phyloP scores from a whole-genome alignment of 2,329 filamentous ascomycete genomes.

The Cladosporium phlei region DNA sequence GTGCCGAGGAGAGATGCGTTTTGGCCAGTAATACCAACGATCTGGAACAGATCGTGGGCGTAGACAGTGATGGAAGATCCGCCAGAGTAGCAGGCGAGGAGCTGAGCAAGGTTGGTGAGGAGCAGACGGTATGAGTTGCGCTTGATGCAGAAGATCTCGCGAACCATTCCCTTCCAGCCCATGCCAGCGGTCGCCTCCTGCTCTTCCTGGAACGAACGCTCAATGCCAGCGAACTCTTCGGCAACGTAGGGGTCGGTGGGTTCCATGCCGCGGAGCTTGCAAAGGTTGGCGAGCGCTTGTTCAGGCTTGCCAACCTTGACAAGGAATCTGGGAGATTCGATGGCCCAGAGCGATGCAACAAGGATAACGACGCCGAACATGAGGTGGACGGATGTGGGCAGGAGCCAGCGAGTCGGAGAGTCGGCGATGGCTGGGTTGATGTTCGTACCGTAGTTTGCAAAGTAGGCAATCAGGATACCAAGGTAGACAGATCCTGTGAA shows the following conservation, averaged over 20 bases:
- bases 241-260: slow-evolving; percentile 54
- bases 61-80: slow-evolving; percentile 71
- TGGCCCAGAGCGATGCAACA: slow-evolving; percentile 57
- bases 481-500: slow-evolving; percentile 65
- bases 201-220: slow-evolving; percentile 60
- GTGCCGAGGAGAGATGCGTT: slow-evolving; percentile 66
- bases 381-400: slow-evolving; percentile 69
- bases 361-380: slow-evolving; percentile 72
- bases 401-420: slow-evolving; percentile 42
- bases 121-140: slow-evolving; percentile 69
- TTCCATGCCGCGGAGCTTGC: slow-evolving; percentile 53
- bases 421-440: slow-evolving; percentile 37
- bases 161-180: slow-evolving; percentile 57
- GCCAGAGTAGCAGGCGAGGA: slow-evolving; percentile 68
- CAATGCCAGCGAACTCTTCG: slow-evolving; percentile 58
- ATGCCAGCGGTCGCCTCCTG: slow-evolving; percentile 63
- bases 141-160: slow-evolving; percentile 62
- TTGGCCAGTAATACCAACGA: slow-evolving; percentile 63
- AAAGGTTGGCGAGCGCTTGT: slow-evolving; percentile 52
- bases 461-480: slow-evolving; percentile 73
- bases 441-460: slow-evolving; percentile 52
- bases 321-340: slow-evolving; percentile 62
- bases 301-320: slow-evolving; percentile 64
- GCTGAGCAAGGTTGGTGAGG: slow-evolving; percentile 60
- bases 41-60: slow-evolving; percentile 64